These are phyloP conservation scores for Colletotrichum neosansevieriae DNA, from an alignment of 2,329 filamentous ascomycete species.

Conservation along the genomic window DNA sequence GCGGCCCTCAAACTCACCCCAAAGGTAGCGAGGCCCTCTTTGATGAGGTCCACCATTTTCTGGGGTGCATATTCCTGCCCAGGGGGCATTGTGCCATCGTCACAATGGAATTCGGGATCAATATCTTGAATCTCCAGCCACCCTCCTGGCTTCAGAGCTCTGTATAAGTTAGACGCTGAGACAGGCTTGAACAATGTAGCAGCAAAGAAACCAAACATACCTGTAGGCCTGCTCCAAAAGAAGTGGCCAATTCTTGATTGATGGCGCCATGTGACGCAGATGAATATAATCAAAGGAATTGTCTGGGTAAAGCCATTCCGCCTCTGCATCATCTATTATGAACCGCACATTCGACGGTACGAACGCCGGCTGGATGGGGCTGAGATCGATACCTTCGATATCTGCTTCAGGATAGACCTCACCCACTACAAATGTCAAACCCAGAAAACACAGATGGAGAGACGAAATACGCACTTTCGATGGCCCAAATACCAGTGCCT, in stretches of 20 bases:
- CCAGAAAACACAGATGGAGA: no score
- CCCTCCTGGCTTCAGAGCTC: constrained; percentile 35
- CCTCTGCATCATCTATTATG: constrained; percentile 73
- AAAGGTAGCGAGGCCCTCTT: constrained; percentile 47
- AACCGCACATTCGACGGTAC: constrained; percentile 83
- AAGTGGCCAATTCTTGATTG: constrained; percentile 47
- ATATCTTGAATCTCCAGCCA: constrained; percentile 33
- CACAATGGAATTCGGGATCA: constrained; percentile 47
- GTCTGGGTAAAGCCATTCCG: constrained; percentile 32
- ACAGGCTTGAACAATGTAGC: no score
- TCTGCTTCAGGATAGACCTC: constrained; percentile 43
- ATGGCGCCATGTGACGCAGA: constrained; percentile 47
- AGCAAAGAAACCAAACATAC: constrained; percentile 18
- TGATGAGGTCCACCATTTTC: constrained; percentile 46
- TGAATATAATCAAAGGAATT: constrained; percentile 43
- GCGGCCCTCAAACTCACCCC: constrained; percentile 46
- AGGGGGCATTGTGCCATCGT: constrained; percentile 51
- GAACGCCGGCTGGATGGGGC: constrained; percentile 44
- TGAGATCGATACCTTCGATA: constrained; percentile 51
- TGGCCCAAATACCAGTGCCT: constrained; percentile 50
- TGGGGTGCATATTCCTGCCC: no score
- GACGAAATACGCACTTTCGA: constrained; percentile 50
- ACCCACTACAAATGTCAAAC: constrained; percentile 46
- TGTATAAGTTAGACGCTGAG: constrained; percentile 10
- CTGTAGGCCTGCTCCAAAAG: constrained; percentile 35